A percentile compares a stretch with the other conserved stretches of the same genome.
Evolutionary conservation across 345 rosid genomes (phyloP).

Genomic region (Adansonia digitata): DNA sequence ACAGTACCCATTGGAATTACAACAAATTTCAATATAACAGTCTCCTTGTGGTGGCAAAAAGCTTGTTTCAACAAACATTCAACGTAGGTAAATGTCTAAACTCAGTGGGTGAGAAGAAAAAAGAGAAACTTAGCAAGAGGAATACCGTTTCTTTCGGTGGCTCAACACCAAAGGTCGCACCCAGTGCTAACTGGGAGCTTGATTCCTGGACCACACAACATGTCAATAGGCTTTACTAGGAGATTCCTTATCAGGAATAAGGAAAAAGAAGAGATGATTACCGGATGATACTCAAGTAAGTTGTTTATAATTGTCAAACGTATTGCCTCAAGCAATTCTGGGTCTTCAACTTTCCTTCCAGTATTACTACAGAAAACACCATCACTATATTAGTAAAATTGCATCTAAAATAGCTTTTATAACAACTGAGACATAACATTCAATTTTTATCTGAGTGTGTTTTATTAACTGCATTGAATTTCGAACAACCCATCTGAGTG

Average conservation of each 20-base stretch:
- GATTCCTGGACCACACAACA: slow-evolving; percentile 65
- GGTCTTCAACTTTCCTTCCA: slow-evolving; percentile 92
- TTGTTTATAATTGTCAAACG: slow-evolving; percentile 96
- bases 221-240: not conserved
- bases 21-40: not conserved
- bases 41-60: not conserved
- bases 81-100: not conserved
- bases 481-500: not conserved
- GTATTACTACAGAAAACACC: slow-evolving; percentile 51
- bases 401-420: too few species aligned
- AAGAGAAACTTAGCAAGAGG: not conserved
- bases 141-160: slow-evolving; percentile 64
- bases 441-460: not conserved
- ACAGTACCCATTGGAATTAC: not conserved
- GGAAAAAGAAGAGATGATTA: slow-evolving; percentile 28
- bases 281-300: slow-evolving; percentile 88
- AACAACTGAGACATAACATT: not conserved
- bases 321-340: slow-evolving; percentile 90
- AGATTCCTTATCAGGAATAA: not conserved
- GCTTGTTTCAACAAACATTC: not conserved
- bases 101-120: not conserved
- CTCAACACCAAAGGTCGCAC: slow-evolving; percentile 79
- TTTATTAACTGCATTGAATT: not conserved
- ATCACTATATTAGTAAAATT: slow-evolving; percentile 9
- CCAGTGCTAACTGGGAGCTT: slow-evolving; percentile 91